Evolutionary conservation across 2,329 filamentous ascomycete genomes (phyloP), one percentile per base, ranked within the genome.

Genomic region (Epichloe gansuensis): DNA sequence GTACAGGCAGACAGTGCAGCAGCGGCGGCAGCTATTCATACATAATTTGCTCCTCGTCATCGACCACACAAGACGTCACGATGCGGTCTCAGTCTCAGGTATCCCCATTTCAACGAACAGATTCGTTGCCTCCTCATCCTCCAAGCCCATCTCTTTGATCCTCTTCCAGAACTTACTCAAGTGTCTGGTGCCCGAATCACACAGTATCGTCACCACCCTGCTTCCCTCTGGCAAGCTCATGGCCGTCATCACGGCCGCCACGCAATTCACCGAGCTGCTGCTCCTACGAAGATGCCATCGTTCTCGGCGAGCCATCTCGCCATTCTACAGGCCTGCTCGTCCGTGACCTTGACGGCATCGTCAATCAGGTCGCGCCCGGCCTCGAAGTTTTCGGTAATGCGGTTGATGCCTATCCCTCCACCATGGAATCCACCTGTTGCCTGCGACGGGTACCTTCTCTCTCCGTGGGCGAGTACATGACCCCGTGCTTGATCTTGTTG

Each of bases 251-350:
- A 87, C 83, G 23, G 88, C 86, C 4, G 86, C 88, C 43, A 88
- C 86, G 76, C 91, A 95, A 67, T 98, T 98, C 50, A 98, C 91
- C n/a, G 91, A 86, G 67, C 87, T 95, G 66, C 89, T 95, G 66
- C 91, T 95, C 8, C 94, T 42, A 91, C 77, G 63, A 98, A 98
- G 51, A 98, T 83, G 7, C 93, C 93, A 67, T 98, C 93, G 57
- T 91, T 86, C 70, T 97, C 91, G 8, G 96, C 91, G 42, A 98
- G 72, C 89, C 90, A 97, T 57, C 88, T 77, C n/a, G 91, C 93
- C 93, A 98, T 98, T 52, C 77, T 78, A 65, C 88, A 82, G 12
- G 93, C 93, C 72, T 98, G 91, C 48, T 82, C 80, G 67, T 98
- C 94, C 3, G 82, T 88, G 13, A 98, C 89, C 54, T 84, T 81